These are phyloP conservation scores for Mimosa pudica DNA, from an alignment of 306 rosid species.

Conservation along the genomic window DNA sequence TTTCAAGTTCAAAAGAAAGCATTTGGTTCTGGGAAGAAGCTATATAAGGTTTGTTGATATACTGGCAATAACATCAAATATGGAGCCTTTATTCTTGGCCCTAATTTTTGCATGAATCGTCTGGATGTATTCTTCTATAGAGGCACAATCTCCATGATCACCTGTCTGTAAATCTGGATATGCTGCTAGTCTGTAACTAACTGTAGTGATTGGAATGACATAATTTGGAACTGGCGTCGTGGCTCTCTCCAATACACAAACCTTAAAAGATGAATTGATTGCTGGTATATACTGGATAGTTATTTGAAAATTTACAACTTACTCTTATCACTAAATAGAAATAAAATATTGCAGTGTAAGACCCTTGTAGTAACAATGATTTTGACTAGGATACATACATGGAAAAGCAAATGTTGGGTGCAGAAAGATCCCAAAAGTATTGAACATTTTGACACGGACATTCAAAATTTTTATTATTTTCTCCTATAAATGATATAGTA, in stretches of 20 bases:
- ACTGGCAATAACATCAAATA: neutral
- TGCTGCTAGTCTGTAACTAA: slow-evolving; percentile 1
- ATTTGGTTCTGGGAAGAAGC: slow-evolving; percentile 54
- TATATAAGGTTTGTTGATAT: slow-evolving; percentile 54
- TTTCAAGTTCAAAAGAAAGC: slow-evolving; percentile 81
- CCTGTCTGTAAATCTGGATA: slow-evolving; percentile 12
- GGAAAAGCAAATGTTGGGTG: neutral
- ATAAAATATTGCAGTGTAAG: neutral
- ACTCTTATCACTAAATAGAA: neutral
- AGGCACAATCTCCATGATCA: neutral
- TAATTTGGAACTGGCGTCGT: neutral
- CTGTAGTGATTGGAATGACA: slow-evolving; percentile 20
- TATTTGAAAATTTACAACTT: neutral
- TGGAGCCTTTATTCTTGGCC: slow-evolving; percentile 21
- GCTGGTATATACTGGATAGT: neutral
- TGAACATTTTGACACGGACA: slow-evolving; percentile 12
- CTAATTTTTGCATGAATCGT: slow-evolving; percentile 1
- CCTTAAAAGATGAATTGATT: neutral
- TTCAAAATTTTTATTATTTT: slow-evolving; percentile 2
- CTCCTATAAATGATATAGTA: neutral
- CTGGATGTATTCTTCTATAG: slow-evolving; percentile 21
- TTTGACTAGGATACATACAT: slow-evolving; percentile 16
- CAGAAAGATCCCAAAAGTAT: slow-evolving; percentile 10
- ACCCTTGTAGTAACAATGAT: neutral
- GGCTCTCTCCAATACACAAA: slow-evolving; percentile 7